Conservation (phyloP, 768 basidiomycete genomes). For the Suillus paluster region DNA sequence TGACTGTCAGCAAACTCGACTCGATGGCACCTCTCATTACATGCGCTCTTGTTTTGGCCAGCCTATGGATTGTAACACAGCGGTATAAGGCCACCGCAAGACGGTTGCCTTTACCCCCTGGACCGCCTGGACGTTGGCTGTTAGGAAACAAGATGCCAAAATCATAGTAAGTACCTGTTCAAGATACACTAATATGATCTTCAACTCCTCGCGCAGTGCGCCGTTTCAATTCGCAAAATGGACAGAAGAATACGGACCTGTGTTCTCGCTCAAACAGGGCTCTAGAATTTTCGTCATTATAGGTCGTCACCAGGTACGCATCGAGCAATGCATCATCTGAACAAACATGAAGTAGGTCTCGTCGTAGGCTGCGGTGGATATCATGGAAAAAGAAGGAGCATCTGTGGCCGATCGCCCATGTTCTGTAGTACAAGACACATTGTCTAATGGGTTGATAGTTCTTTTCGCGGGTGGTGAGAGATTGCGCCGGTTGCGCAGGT, state of each 20-base stretch:
- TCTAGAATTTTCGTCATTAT: slow-evolving; percentile 20
- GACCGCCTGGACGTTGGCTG: slow-evolving; percentile 29
- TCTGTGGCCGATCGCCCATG: slow-evolving; percentile 41
- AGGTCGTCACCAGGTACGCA: slow-evolving; percentile 23
- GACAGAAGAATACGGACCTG: slow-evolving; percentile 62
- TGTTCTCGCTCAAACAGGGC: slow-evolving; percentile 59
- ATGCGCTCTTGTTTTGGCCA: neutral
- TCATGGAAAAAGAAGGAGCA: slow-evolving; percentile 44
- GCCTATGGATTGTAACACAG: neutral
- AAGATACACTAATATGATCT: neutral
- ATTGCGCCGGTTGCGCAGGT: slow-evolving; percentile 26
- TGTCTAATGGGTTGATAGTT: slow-evolving; percentile 39
- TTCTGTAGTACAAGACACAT: slow-evolving; percentile 35
- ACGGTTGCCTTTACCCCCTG: slow-evolving; percentile 25
- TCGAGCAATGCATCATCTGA: neutral
- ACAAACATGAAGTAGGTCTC: neutral
- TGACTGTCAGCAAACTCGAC: neutral
- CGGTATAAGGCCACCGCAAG: neutral
- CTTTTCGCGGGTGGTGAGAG: slow-evolving; percentile 31
- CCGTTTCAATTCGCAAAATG: slow-evolving; percentile 51
- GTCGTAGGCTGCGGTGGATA: slow-evolving; percentile 45
- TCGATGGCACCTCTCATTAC: neutral
- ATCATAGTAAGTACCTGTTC: slow-evolving; percentile 27
- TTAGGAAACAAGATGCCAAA: slow-evolving; percentile 25
- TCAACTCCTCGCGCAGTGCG: neutral